These are phyloP conservation scores for Trichophyton benhamiae DNA, from an alignment of 2,329 filamentous ascomycete genomes.

Conservation along the genomic window DNA sequence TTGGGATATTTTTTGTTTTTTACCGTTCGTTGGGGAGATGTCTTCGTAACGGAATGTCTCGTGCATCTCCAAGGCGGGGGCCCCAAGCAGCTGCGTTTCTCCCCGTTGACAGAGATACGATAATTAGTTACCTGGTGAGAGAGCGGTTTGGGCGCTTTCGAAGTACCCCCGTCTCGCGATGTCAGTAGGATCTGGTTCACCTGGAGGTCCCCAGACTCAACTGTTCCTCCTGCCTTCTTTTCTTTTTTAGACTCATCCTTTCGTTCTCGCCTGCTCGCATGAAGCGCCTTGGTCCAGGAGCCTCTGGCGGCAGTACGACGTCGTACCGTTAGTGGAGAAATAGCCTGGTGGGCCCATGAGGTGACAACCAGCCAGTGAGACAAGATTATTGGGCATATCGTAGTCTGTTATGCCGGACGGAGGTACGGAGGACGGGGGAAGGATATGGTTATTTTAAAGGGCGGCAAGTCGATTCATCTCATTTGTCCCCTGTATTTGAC, in stretches of 20 bases:
- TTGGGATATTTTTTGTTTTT: neutral
- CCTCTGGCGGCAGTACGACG: neutral
- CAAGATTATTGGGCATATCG: neutral
- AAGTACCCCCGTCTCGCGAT: neutral
- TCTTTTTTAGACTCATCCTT: neutral
- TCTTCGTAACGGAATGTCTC: neutral
- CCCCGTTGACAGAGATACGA: neutral
- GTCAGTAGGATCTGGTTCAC: neutral
- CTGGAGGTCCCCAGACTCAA: neutral
- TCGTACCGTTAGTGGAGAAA: neutral
- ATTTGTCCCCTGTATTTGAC: neutral
- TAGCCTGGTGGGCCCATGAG: neutral
- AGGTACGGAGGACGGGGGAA: neutral
- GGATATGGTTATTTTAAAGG: neutral
- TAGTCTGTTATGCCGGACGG: neutral
- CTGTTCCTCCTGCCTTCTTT: neutral
- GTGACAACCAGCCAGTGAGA: neutral
- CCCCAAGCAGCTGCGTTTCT: neutral
- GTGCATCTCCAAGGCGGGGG: neutral
- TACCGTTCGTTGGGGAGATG: neutral
- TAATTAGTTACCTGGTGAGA: neutral
- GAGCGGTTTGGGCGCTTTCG: neutral
- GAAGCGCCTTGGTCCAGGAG: neutral
- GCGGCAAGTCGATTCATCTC: neutral
- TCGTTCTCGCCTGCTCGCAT: neutral